Base-by-base conservation (phyloP, 2,329 filamentous ascomycete genomes). In the Calonectria crousiana region DNA sequence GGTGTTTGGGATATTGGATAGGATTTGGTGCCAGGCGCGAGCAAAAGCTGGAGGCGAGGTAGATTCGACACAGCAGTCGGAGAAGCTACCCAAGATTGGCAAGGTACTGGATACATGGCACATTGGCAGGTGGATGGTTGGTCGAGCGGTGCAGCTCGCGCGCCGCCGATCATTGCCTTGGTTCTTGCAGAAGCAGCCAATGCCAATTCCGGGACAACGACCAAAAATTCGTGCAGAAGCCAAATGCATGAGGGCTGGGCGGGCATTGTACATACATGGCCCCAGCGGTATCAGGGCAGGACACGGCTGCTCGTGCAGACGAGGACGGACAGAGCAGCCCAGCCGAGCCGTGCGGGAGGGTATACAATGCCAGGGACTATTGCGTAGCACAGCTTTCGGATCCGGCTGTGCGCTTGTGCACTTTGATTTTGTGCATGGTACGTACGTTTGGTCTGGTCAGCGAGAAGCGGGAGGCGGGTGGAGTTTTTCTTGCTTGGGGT, bases 151-250 rank as follows among this genome's bases (percentile, higher is more conserved):
- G 71, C 56, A 73, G 66, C 51, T 60, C 60, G 58, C 52, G 67
- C 44, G 47, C 62, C 34, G 71, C 66, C 67, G 71, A 73, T 73
- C 71, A 67, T 64, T 69, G 67, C 71, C 71, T 73, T 67, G 71
- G 67, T 66, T 73, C 62, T 69, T 67, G 67, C 51, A 69, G 49
- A 41, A 58, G 60, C 60, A 67, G 30, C 60, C 51, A 67, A 69
- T 69, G 52, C 52, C 36, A 69, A 49, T 69, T 69, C 71, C 53
- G 65, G 70, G 58, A 69, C 66, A 51, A 51, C 58, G 65, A 26
- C 70, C 53, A 67, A 51, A 62, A 62, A 64, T 53, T 47, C 26
- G 69, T 72, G 69, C 41, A 67, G 62, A 72, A 72, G 69, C 69
- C 62, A 62, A 66, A 71, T 71, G 51, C 69, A 52, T 44, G 52